These are phyloP conservation scores for Atractiella rhizophila DNA, from an alignment of 768 basidiomycete species.

Conservation along the genomic window DNA sequence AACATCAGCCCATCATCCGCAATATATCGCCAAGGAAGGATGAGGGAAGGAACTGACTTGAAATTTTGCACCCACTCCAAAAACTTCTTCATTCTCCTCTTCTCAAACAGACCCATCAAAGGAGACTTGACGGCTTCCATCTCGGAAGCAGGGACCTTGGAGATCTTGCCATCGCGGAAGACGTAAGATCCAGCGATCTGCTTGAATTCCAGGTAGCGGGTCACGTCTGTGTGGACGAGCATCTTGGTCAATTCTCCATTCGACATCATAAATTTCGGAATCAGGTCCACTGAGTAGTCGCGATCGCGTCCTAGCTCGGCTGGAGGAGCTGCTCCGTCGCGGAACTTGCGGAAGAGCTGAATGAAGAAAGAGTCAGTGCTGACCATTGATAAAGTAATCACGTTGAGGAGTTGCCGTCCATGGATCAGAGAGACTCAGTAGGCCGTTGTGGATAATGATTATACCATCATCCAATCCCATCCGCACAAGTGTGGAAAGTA, in stretches of 20 bases:
- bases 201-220: constrained; percentile 96
- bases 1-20: neutral
- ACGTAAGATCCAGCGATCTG: constrained; percentile 97
- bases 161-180: constrained; percentile 84
- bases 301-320: constrained; percentile 77
- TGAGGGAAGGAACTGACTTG: too few species aligned
- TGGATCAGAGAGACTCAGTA: too few species aligned
- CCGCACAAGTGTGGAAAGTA: too few species aligned
- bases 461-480: too few species aligned
- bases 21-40: too few species aligned
- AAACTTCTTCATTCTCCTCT: constrained; percentile 91
- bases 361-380: too few species aligned
- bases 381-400: too few species aligned
- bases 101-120: constrained; percentile 98
- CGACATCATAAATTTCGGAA: constrained; percentile 97
- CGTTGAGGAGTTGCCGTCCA: too few species aligned
- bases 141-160: constrained; percentile 91
- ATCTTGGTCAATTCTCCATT: constrained; percentile 93
- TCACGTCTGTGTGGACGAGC: constrained; percentile 95
- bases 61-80: constrained; percentile 54
- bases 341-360: constrained; percentile 89
- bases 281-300: constrained; percentile 82
- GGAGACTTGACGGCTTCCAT: constrained; percentile 86
- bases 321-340: constrained; percentile 46
- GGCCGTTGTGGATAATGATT: too few species aligned